A percentile compares a stretch with the other conserved stretches of the same genome.
Evolutionary conservation across 2,329 filamentous ascomycete genomes (phyloP).

Genomic region (Balansia obtecta): DNA sequence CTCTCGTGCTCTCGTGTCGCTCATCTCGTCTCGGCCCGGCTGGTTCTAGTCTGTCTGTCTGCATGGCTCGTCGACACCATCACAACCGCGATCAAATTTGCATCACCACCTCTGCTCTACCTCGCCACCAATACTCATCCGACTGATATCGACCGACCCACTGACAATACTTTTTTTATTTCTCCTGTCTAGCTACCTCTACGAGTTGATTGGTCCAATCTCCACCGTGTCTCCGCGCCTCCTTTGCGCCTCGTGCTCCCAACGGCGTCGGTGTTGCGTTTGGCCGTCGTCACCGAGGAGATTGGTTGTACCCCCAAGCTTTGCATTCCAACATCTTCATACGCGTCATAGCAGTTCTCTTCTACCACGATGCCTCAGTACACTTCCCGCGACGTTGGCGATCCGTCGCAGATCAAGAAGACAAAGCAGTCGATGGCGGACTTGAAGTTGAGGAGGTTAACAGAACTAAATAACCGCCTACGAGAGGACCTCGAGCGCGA

Average conservation of each 20-base stretch:
- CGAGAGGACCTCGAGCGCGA: slow-evolving; percentile 93
- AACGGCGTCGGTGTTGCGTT: not conserved
- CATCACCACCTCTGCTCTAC: not conserved
- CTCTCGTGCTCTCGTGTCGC: too few relatives aligned
- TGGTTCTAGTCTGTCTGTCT: too few relatives aligned
- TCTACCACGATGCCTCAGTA: slow-evolving; percentile 47
- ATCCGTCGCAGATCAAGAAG: slow-evolving; percentile 62
- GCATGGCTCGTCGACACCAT: too few relatives aligned
- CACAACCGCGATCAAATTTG: not conserved
- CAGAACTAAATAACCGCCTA: slow-evolving; percentile 90
- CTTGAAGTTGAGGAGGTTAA: slow-evolving; percentile 89
- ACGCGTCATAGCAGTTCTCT: not conserved
- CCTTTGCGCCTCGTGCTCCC: not conserved
- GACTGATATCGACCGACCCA: not conserved
- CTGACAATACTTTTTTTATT: not conserved
- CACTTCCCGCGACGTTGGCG: slow-evolving; percentile 54
- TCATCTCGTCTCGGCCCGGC: not conserved
- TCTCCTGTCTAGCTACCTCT: not conserved
- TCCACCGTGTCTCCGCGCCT: not conserved
- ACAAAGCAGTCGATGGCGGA: slow-evolving; percentile 99
- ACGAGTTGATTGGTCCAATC: not conserved
- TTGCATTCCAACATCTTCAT: not conserved
- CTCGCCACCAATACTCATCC: not conserved
- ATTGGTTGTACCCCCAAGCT: not conserved
- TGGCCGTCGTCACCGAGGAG: not conserved